Conservation (phyloP, 345 rosid species). For the Moricandia moricandioides region DNA sequence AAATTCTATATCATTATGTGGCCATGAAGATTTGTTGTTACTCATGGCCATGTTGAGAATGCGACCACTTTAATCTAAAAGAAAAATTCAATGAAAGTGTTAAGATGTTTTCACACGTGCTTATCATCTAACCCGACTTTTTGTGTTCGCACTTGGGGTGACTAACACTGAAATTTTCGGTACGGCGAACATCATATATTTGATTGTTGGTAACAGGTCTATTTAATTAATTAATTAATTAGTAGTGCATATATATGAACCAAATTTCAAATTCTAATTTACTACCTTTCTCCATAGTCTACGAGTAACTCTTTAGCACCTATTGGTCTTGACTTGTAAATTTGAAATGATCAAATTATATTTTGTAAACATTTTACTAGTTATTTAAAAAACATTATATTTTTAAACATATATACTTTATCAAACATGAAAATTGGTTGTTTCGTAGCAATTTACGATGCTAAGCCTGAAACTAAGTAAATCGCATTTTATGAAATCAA, state of each 20-base stretch:
- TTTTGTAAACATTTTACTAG: no score
- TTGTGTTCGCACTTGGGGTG: slow-evolving; percentile 17
- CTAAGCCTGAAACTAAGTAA: no score
- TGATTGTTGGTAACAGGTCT: background rate
- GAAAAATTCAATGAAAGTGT: no score
- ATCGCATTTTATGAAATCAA: no score
- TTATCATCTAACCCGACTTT: slow-evolving; percentile 15
- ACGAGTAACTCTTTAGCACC: no score
- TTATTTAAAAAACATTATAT: no score
- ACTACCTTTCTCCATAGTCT: background rate
- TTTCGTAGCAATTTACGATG: no score
- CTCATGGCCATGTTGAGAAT: background rate
- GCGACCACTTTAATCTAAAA: background rate
- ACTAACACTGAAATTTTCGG: background rate
- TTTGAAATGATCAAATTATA: no score
- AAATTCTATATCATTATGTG: background rate
- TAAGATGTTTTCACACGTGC: slow-evolving; percentile 29
- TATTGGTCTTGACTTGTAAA: no score
- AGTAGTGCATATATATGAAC: background rate
- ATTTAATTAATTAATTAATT: no score
- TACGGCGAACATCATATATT: background rate
- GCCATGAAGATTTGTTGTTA: background rate
- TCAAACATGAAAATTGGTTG: no score
- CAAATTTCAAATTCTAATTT: background rate
- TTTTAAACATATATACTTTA: no score